Percentiles rank a stretch among this genome's conserved stretches.
Conservation (phyloP, 192 early-diverging fungal species). For the Coemansia pectinata region DNA sequence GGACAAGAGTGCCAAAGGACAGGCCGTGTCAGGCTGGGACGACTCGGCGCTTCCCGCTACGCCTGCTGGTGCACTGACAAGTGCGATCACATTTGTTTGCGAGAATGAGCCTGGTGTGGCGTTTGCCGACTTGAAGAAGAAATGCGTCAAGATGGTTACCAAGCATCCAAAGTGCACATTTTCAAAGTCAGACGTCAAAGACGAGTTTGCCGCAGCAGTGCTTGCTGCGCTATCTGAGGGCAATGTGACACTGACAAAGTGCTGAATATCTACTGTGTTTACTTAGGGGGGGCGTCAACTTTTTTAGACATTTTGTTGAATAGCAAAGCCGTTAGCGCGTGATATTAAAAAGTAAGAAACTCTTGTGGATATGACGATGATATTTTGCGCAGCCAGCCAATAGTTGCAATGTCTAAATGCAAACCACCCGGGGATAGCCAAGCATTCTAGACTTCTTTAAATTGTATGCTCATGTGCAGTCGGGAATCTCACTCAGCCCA, state of each 20-base stretch:
- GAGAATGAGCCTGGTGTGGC: neutral
- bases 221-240: conserved; percentile 28
- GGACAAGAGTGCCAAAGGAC: conserved; percentile 27
- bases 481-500: neutral
- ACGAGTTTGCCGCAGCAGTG: conserved; percentile 32
- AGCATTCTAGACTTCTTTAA: neutral
- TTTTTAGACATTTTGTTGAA: neutral
- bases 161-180: conserved; percentile 24
- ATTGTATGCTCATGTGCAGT: neutral
- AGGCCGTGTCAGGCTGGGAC: conserved; percentile 23
- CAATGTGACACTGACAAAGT: conserved; percentile 13
- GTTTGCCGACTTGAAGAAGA: conserved; percentile 35
- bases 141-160: conserved; percentile 28
- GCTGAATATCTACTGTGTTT: neutral
- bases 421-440: neutral
- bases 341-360: neutral
- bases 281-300: neutral
- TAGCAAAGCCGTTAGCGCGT: neutral
- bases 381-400: neutral
- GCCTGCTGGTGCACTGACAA: conserved; percentile 22
- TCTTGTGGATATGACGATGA: neutral
- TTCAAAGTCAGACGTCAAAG: conserved; percentile 31
- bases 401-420: neutral
- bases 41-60: conserved; percentile 8
- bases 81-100: conserved; percentile 20